Evolutionary conservation across 73 alveolate genomes (phyloP), one percentile per base, ranked within the genome.

Genomic region (Uronychia setigera): DNA sequence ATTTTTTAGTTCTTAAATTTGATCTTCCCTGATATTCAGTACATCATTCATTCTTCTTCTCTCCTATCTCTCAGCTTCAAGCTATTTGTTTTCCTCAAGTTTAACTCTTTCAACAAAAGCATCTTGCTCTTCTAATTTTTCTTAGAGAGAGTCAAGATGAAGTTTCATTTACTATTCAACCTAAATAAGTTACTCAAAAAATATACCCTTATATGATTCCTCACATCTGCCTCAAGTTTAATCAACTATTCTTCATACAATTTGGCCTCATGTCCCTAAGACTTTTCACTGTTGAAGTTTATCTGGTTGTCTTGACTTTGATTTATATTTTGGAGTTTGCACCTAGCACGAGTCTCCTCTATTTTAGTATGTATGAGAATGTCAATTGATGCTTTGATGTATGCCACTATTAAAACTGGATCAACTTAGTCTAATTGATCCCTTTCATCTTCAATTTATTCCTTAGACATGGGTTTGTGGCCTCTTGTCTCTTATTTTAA

Each of bases 21-120:
- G 84, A n/a, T 76, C 75, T 14, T 83, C 91, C 77, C 67, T 75
- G 0, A 35, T 28, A 27, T 29, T n/a, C 32, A 83, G 29, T 35
- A 83, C 26, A 74, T 83, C 91, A 29, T 83, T 76, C 28, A 28
- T 19, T 33, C 79, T 31, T 57, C 32, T 9, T 19, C 25, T 5
- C 13, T 74, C 91, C 28, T 25, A 33, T 32, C 1, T 33, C 28
- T 11, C n/a, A 19, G 67, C 67, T 46, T 46, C 67, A 5, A 46
- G n/a, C 67, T 46, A 5, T 19, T 11, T 19, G n/a, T 46, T 5
- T 11, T 46, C n/a, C 67, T 46, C 67, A 46, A 46, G 5, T 46
- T 46, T 5, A 5, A 46, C 19, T 46, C 19, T 5, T 11, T 46
- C 67, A 5, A 46, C 19, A 11, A 5, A 11, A 5, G 5, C 67